Percentiles rank a stretch among this genome's conserved stretches.
Evolutionary conservation across 352 stramenopile genomes (phyloP).

Genomic region (Phytopythium cucurbitacearum): DNA sequence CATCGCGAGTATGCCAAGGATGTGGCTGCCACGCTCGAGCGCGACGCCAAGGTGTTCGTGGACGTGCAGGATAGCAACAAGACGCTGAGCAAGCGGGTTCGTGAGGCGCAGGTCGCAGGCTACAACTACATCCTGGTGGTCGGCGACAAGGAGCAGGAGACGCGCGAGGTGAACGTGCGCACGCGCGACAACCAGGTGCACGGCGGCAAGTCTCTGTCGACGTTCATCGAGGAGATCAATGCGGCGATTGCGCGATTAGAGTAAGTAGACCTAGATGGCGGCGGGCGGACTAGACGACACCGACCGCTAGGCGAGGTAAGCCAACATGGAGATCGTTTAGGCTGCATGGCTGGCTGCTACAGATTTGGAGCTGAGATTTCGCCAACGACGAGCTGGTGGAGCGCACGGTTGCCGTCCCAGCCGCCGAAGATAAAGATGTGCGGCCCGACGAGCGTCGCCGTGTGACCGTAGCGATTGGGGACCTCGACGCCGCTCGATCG

Average conservation of each 20-base stretch:
- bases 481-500: slow-evolving; percentile 33
- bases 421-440: slow-evolving; percentile 77
- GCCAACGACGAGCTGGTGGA: slow-evolving; percentile 72
- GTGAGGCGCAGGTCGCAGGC: slow-evolving; percentile 68
- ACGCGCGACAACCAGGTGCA: slow-evolving; percentile 83
- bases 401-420: slow-evolving; percentile 77
- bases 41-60: slow-evolving; percentile 43
- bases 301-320: no score
- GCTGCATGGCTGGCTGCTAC: not conserved
- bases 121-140: slow-evolving; percentile 89
- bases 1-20: slow-evolving; percentile 58
- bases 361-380: slow-evolving; percentile 26
- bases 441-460: slow-evolving; percentile 50
- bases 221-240: slow-evolving; percentile 57
- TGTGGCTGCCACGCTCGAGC: slow-evolving; percentile 41
- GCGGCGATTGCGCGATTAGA: slow-evolving; percentile 56
- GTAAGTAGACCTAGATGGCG: slow-evolving; percentile 15
- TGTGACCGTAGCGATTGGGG: slow-evolving; percentile 71
- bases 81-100: slow-evolving; percentile 83
- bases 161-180: slow-evolving; percentile 63
- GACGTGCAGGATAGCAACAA: slow-evolving; percentile 73
- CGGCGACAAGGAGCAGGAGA: slow-evolving; percentile 60
- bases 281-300: no score
- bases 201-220: slow-evolving; percentile 44
- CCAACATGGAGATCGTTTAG: not conserved